Percentiles rank a stretch among this genome's conserved stretches.
phyloP scores from a whole-genome alignment of 2,329 filamentous ascomycete species.

The Trichoderma harzianum region DNA sequence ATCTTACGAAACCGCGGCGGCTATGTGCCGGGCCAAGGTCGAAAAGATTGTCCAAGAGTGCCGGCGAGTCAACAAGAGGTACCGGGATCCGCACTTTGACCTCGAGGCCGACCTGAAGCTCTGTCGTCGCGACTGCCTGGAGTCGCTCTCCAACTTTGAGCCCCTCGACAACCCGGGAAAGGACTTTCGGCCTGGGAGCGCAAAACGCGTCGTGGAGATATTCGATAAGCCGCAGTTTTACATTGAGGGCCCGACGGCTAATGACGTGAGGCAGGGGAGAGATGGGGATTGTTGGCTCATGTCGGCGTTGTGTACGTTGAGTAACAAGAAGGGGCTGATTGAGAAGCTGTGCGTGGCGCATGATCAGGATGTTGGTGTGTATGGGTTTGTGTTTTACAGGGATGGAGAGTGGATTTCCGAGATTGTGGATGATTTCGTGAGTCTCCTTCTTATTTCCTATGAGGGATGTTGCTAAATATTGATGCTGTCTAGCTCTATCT shows the following conservation, averaged over 20 bases:
- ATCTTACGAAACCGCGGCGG: constrained; percentile 70
- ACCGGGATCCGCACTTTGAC: constrained; percentile 82
- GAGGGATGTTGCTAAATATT: not conserved
- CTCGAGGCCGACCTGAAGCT: constrained; percentile 72
- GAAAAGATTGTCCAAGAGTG: constrained; percentile 63
- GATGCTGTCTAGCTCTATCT: constrained; percentile 42
- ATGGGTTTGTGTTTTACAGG: constrained; percentile 80
- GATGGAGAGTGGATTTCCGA: constrained; percentile 70
- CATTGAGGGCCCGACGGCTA: constrained; percentile 70
- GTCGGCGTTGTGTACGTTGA: constrained; percentile 73
- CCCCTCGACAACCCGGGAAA: constrained; percentile 25
- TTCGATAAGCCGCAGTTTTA: constrained; percentile 76
- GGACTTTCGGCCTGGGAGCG: constrained; percentile 45
- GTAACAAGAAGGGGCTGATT: constrained; percentile 68
- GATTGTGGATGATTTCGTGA: constrained; percentile 54
- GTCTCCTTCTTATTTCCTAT: not conserved
- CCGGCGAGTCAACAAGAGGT: constrained; percentile 76
- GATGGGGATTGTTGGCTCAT: constrained; percentile 86
- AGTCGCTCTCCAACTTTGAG: constrained; percentile 40
- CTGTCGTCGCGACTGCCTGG: constrained; percentile 48
- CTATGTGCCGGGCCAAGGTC: constrained; percentile 64
- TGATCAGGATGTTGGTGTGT: constrained; percentile 72
- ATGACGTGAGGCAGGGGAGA: constrained; percentile 74
- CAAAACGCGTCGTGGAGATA: constrained; percentile 70
- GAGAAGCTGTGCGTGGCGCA: constrained; percentile 70